phyloP scores from a whole-genome alignment of 2,329 filamentous ascomycete genomes.

The Pseudogymnoascus sp. region DNA sequence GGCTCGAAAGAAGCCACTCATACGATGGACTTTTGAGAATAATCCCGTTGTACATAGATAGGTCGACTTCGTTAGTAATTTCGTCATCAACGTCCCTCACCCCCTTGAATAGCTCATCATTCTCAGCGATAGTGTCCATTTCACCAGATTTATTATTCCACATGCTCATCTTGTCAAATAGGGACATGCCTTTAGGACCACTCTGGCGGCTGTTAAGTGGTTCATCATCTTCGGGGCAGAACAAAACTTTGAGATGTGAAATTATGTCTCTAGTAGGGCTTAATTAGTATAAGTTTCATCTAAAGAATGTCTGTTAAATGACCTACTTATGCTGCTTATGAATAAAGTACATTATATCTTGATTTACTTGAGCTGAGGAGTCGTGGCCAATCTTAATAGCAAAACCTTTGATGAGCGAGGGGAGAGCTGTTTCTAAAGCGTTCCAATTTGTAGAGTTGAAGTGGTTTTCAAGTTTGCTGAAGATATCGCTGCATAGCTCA shows the following conservation, averaged over 20 bases:
- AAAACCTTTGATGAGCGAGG: constrained; percentile 14
- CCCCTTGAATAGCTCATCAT: neutral
- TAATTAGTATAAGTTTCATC: neutral
- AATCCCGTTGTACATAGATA: constrained; percentile 8
- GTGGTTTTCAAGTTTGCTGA: neutral
- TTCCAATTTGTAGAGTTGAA: constrained; percentile 7
- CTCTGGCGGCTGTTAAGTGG: neutral
- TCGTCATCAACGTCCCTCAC: constrained; percentile 13
- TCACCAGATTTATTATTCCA: constrained; percentile 12
- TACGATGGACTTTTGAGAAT: constrained; percentile 15
- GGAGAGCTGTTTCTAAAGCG: neutral
- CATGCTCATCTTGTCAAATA: constrained; percentile 16
- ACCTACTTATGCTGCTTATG: constrained; percentile 13
- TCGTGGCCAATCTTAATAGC: constrained; percentile 13
- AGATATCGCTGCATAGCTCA: constrained; percentile 12
- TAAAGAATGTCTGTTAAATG: neutral
- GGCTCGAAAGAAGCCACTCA: constrained; percentile 12
- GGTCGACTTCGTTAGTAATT: neutral
- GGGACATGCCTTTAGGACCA: constrained; percentile 10
- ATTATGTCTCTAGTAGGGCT: neutral
- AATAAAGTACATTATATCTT: constrained; percentile 14
- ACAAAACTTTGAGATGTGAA: neutral
- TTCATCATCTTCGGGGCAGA: neutral
- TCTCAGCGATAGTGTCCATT: neutral
- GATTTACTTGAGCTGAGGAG: constrained; percentile 4